phyloP scores from a whole-genome alignment of 148 eudicot genomes.

The Rheum nobile region DNA sequence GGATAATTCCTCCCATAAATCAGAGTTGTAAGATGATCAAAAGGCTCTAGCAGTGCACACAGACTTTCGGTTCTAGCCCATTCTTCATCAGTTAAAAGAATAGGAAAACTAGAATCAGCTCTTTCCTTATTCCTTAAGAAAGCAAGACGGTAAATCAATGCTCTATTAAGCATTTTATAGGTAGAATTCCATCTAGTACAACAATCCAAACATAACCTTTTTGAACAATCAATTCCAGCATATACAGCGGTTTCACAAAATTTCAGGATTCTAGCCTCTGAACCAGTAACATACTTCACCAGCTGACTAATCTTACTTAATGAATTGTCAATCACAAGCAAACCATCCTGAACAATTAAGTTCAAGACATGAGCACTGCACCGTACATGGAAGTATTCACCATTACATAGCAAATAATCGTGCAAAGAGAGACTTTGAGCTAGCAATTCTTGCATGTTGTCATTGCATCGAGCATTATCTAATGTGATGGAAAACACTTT shows the following conservation, averaged over 20 bases:
- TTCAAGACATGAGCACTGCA: neutral
- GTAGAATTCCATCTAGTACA: no score
- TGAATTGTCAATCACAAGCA: neutral
- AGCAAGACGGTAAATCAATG: neutral
- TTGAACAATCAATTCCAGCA: neutral
- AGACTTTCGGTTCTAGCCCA: neutral
- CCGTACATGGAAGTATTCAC: neutral
- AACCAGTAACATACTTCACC: neutral
- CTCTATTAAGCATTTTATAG: no score
- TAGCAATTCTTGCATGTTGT: neutral
- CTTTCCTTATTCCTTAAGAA: neutral
- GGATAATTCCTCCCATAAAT: neutral
- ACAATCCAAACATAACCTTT: neutral
- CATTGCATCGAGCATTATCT: constrained; percentile 8
- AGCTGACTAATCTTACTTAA: neutral
- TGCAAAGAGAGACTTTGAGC: neutral
- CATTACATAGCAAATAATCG: neutral
- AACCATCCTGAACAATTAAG: neutral
- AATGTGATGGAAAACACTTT: constrained; percentile 4
- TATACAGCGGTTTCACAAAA: neutral
- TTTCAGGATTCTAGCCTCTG: neutral
- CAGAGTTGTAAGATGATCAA: neutral
- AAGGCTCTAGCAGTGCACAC: neutral
- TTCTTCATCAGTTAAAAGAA: neutral
- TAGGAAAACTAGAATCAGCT: neutral